phyloP scores from a whole-genome alignment of 768 basidiomycete genomes.

The Boletus speciosus region DNA sequence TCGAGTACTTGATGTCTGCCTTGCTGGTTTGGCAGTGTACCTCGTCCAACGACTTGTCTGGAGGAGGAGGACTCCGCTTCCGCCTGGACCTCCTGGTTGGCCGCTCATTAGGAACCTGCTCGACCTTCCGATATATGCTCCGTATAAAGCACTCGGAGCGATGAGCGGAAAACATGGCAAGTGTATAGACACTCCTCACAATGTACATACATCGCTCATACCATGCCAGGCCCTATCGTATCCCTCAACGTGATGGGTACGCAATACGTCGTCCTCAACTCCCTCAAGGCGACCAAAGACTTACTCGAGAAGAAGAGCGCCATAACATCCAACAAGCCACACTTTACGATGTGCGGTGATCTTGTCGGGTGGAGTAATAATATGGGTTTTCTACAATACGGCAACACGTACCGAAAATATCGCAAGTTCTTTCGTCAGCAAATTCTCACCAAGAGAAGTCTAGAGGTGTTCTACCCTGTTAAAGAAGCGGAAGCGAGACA shows the following conservation, averaged over 20 bases:
- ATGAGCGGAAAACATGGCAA: slow-evolving; percentile 42
- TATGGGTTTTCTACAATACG: slow-evolving; percentile 7
- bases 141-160: slow-evolving; percentile 49
- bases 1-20: background rate
- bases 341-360: slow-evolving; percentile 17
- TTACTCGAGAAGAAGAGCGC: slow-evolving; percentile 13
- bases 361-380: slow-evolving; percentile 10
- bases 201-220: background rate
- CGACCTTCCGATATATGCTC: slow-evolving; percentile 49
- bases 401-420: slow-evolving; percentile 2
- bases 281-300: slow-evolving; percentile 31
- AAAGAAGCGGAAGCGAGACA: slow-evolving; percentile 1
- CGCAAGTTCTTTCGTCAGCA: slow-evolving; percentile 8
- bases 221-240: slow-evolving; percentile 17
- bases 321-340: slow-evolving; percentile 3
- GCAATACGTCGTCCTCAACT: slow-evolving; percentile 48
- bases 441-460: slow-evolving; percentile 5
- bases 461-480: slow-evolving; percentile 1
- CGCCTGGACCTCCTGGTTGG: slow-evolving; percentile 11
- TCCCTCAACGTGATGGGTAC: slow-evolving; percentile 35
- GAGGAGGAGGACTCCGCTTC: background rate
- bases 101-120: slow-evolving; percentile 52
- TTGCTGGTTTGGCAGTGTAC: slow-evolving; percentile 11
- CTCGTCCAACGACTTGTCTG: background rate
- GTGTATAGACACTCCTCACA: slow-evolving; percentile 8